phyloP scores from a whole-genome alignment of 768 basidiomycete species.

The Paxillus involutus region DNA sequence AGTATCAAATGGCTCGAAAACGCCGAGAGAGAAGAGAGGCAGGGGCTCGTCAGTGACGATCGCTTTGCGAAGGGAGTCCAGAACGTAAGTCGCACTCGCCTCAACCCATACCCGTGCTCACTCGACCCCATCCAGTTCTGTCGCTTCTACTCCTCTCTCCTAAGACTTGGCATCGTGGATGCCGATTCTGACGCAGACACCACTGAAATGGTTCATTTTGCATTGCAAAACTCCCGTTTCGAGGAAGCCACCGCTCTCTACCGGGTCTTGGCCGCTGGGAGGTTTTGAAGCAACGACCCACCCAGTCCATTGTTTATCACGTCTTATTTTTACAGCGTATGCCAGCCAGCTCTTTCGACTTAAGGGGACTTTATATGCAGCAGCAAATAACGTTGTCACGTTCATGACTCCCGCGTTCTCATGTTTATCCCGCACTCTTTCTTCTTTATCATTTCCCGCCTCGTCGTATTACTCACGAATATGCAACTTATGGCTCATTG shows the following conservation, averaged over 20 bases:
- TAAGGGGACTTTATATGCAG: constrained; percentile 7
- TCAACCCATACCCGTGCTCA: constrained; percentile 4
- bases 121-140: constrained; percentile 49
- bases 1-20: constrained; percentile 68
- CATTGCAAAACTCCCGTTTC: constrained; percentile 66
- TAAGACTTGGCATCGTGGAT: constrained; percentile 67
- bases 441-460: background rate
- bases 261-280: constrained; percentile 52
- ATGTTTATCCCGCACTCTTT: background rate
- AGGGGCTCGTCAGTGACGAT: constrained; percentile 70
- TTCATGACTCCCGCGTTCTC: background rate
- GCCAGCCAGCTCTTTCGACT: constrained; percentile 14
- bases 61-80: constrained; percentile 70
- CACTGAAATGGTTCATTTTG: constrained; percentile 78
- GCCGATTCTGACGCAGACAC: constrained; percentile 63
- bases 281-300: constrained; percentile 24
- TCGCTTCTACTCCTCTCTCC: constrained; percentile 71
- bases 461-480: background rate
- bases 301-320: background rate
- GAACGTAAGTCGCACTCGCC: constrained; percentile 48
- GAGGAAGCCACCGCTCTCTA: constrained; percentile 79
- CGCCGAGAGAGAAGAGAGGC: constrained; percentile 67
- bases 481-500: background rate
- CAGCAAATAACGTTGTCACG: background rate
- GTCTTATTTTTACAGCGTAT: constrained; percentile 4